phyloP scores from a whole-genome alignment of 192 early-diverging fungal species.

The Coemansia sp. region DNA sequence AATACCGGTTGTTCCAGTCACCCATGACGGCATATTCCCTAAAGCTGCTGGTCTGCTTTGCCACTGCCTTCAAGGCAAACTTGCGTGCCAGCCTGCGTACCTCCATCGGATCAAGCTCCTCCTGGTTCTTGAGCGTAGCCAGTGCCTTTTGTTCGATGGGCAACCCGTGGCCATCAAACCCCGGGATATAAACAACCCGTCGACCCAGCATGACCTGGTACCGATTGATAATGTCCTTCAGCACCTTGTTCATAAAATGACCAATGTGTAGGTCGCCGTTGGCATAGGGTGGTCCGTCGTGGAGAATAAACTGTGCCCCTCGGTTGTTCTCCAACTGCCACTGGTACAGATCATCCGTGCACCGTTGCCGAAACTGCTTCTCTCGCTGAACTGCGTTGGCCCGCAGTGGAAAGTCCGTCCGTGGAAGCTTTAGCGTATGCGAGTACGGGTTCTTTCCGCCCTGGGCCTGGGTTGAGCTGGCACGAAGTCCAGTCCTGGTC shows the following conservation, averaged over 20 bases:
- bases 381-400: slow-evolving; percentile 59
- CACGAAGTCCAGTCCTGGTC: neutral
- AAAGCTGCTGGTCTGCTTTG: slow-evolving; percentile 55
- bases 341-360: slow-evolving; percentile 58
- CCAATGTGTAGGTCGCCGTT: slow-evolving; percentile 69
- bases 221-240: slow-evolving; percentile 74
- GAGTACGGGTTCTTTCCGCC: slow-evolving; percentile 24
- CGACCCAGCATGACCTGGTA: slow-evolving; percentile 65
- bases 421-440: slow-evolving; percentile 64
- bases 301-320: slow-evolving; percentile 65
- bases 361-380: slow-evolving; percentile 54
- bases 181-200: slow-evolving; percentile 67
- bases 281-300: slow-evolving; percentile 80
- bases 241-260: slow-evolving; percentile 76
- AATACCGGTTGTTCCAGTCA: slow-evolving; percentile 65
- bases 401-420: slow-evolving; percentile 62
- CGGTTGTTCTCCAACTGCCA: slow-evolving; percentile 71
- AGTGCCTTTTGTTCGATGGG: slow-evolving; percentile 79
- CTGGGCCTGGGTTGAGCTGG: too few relatives aligned
- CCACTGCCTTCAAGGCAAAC: slow-evolving; percentile 56
- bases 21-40: slow-evolving; percentile 68
- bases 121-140: slow-evolving; percentile 49
- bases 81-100: slow-evolving; percentile 48
- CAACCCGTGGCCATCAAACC: slow-evolving; percentile 77
- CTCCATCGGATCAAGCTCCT: slow-evolving; percentile 32